Percentiles rank a stretch among this genome's conserved stretches.
phyloP scores from a whole-genome alignment of 768 basidiomycete species.

The Mycena polygramma region DNA sequence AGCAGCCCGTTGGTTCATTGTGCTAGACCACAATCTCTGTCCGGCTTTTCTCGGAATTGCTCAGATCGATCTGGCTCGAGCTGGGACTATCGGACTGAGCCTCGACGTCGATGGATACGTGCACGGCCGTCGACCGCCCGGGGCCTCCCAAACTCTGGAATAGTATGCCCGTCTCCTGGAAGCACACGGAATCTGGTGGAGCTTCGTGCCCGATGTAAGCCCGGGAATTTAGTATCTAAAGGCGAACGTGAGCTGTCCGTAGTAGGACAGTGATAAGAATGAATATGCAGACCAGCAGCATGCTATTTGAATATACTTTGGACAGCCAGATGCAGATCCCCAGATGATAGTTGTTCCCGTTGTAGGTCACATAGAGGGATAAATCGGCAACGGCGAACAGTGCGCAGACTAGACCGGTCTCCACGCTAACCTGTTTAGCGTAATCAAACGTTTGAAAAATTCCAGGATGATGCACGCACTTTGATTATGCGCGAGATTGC shows the following conservation, averaged over 20 bases:
- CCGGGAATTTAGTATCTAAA: slow-evolving; percentile 15
- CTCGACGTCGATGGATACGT: neutral
- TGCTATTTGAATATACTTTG: slow-evolving; percentile 42
- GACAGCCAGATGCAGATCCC: slow-evolving; percentile 34
- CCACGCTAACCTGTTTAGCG: slow-evolving; percentile 33
- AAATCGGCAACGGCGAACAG: slow-evolving; percentile 36
- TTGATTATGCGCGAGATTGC: slow-evolving; percentile 15
- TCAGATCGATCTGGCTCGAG: neutral
- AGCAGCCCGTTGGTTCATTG: no score
- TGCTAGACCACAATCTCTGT: no score
- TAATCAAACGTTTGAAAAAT: neutral
- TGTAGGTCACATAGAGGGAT: slow-evolving; percentile 34
- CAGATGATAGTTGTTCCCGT: slow-evolving; percentile 40
- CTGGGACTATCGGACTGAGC: neutral
- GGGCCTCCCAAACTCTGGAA: slow-evolving; percentile 1
- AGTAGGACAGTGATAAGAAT: no score
- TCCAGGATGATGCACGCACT: neutral
- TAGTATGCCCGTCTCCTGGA: neutral
- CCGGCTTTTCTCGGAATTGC: no score
- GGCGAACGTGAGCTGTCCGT: neutral
- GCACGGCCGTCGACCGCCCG: neutral
- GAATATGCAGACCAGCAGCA: slow-evolving; percentile 18
- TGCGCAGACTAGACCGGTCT: slow-evolving; percentile 39
- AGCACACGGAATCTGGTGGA: neutral
- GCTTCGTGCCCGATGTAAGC: slow-evolving; percentile 1